These are phyloP conservation scores for Acanthamoeba royreba DNA, from an alignment of 208 protist genomes.

Conservation along the genomic window DNA sequence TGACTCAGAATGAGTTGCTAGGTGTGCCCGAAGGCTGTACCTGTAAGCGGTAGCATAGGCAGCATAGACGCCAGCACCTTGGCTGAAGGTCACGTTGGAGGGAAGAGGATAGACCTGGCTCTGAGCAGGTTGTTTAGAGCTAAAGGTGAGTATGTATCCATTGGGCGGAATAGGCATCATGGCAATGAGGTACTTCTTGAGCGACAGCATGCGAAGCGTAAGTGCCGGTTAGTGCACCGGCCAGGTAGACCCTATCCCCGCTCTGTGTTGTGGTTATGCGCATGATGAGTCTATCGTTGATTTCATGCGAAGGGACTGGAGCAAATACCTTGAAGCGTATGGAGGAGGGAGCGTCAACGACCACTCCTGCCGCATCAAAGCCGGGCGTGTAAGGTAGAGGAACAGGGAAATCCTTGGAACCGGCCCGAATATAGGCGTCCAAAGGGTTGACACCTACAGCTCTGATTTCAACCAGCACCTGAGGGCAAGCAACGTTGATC, in stretches of 20 bases:
- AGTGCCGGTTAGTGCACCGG: neutral
- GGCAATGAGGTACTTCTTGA: too few relatives aligned
- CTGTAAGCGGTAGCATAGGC: slow-evolving; percentile 20
- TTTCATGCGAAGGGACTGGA: too few relatives aligned
- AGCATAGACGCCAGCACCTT: neutral
- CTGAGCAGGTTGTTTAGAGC: too few relatives aligned
- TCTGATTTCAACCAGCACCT: slow-evolving; percentile 37
- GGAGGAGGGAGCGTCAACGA: neutral
- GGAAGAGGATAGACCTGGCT: too few relatives aligned
- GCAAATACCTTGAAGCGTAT: neutral
- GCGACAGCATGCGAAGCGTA: neutral
- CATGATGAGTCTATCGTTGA: neutral
- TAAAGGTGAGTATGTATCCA: too few relatives aligned
- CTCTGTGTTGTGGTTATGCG: neutral
- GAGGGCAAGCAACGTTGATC: too few relatives aligned
- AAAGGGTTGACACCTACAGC: slow-evolving; percentile 52
- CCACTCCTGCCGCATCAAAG: slow-evolving; percentile 3
- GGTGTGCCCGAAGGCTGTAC: too few relatives aligned
- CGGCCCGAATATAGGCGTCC: slow-evolving; percentile 42
- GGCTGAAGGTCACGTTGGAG: too few relatives aligned
- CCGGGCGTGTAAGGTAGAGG: slow-evolving; percentile 51
- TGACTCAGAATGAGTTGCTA: too few relatives aligned
- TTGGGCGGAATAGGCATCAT: too few relatives aligned
- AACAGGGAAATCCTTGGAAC: neutral
- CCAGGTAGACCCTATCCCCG: neutral